These are phyloP conservation scores for Russula lepida DNA, from an alignment of 768 basidiomycete genomes.

Conservation along the genomic window DNA sequence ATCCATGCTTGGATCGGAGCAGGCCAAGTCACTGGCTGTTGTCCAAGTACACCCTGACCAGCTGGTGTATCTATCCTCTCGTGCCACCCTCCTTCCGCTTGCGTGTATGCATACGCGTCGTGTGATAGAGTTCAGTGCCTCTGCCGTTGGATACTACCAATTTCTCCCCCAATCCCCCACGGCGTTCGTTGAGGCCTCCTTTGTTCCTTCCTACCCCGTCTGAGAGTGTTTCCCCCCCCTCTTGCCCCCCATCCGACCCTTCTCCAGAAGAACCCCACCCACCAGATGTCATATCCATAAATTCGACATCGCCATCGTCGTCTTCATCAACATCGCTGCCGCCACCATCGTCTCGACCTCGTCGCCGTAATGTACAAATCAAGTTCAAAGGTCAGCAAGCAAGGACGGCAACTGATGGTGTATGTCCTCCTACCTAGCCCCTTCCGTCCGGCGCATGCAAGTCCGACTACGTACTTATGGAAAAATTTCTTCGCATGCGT, in stretches of 20 bases:
- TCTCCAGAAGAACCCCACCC: neutral
- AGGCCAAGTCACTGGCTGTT: no score
- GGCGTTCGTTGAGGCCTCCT: neutral
- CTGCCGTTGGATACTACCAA: neutral
- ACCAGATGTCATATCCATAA: conserved; percentile 1
- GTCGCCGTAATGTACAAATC: neutral
- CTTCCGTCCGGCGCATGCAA: neutral
- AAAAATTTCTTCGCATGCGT: neutral
- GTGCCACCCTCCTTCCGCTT: neutral
- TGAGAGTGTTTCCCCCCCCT: neutral
- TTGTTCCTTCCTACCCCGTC: conserved; percentile 9
- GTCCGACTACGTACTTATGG: neutral
- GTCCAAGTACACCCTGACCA: no score
- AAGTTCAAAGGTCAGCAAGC: neutral
- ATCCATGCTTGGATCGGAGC: no score
- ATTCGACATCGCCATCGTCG: neutral
- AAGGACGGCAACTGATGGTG: neutral
- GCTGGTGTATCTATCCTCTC: neutral
- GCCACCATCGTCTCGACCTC: neutral
- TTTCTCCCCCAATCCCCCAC: neutral
- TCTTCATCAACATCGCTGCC: no score
- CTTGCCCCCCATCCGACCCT: neutral
- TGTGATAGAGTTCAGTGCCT: neutral
- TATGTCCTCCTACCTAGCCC: conserved; percentile 4
- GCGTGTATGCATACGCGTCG: neutral